Evolutionary conservation across 1,284 basidiomycete species (phyloP).

Genomic region (Trichosporon ovoides): DNA sequence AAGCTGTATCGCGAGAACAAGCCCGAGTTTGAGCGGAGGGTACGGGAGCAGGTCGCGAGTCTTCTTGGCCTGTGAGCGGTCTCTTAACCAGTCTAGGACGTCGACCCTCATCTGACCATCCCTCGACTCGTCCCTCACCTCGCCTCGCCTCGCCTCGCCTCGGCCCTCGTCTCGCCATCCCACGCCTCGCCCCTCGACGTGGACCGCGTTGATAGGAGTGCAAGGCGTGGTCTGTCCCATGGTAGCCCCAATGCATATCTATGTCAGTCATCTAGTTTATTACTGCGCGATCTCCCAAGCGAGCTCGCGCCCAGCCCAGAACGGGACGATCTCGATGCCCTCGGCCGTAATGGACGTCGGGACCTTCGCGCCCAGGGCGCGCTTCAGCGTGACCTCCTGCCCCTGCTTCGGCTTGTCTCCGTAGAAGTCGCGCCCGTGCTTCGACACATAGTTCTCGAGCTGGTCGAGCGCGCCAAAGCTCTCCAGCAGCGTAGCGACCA

Average conservation of each 20-base stretch:
- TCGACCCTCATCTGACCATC: too few relatives aligned
- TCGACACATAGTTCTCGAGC: constrained; percentile 71
- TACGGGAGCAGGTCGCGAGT: constrained; percentile 50
- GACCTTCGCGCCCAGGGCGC: constrained; percentile 43
- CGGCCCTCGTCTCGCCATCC: too few relatives aligned
- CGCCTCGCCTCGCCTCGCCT: too few relatives aligned
- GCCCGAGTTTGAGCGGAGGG: constrained; percentile 53
- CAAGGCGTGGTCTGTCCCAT: neutral
- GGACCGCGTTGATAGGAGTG: neutral
- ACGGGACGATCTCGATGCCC: constrained; percentile 69
- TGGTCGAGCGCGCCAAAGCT: constrained; percentile 76
- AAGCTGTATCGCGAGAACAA: constrained; percentile 88
- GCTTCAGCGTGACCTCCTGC: constrained; percentile 48
- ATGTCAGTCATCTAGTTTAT: neutral
- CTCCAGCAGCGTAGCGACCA: constrained; percentile 72
- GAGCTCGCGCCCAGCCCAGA: constrained; percentile 82
- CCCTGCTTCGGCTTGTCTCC: constrained; percentile 48
- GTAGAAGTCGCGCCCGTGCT: constrained; percentile 76
- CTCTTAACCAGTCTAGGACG: too few relatives aligned
- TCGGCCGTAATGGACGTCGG: constrained; percentile 54
- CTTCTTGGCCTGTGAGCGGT: constrained; percentile 50
- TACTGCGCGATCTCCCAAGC: constrained; percentile 66
- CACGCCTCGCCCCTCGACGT: neutral
- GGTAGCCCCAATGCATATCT: neutral
- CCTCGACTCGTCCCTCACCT: too few relatives aligned